Base-by-base conservation (phyloP, 2,329 filamentous ascomycete species). In the Pezicula rhizophila region DNA sequence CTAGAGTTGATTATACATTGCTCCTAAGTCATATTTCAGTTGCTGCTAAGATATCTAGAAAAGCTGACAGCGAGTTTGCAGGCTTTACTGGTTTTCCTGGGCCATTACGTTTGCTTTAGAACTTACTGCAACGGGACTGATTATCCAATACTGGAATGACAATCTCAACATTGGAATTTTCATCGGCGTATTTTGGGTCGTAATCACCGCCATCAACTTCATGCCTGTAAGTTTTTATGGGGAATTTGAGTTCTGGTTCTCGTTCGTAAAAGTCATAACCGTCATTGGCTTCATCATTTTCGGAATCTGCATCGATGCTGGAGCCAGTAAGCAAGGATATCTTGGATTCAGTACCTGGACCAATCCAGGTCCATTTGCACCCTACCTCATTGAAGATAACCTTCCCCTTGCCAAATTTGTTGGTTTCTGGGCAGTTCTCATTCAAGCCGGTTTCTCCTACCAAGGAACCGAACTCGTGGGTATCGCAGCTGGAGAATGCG, bases 41-140 rank as follows among this genome's bases (percentile, higher is more conserved):
- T 23, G 6, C 23, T 23, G 5, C 3, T 2, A 7, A 23, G 23
- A 23, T 23, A 23, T 23, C 23, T 23, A 23, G 6, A 23, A 2
- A 23, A 2, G 23, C 23, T 23, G 6, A 23, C 23, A 23, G 5
- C 23, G 6, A 7, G 6, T 23, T 23, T 23, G 3, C 6, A 91
- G 86, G 86, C 82, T 88, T 51, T 91, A 91, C 68, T 91, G 84
- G 83, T 89, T 89, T 62, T 83, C 78, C 34, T 91, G 84, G 84
- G 75, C 81, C 15, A 80, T 85, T 49, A 89, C 85, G 0, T 87
- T 80, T 57, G 84, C 85, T 0, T 76, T 89, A 8, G 86, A 91
- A 62, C 72, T 90, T 35, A 86, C 81, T 0, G 84, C 84, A 0
- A 81, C 84, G 1, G 85, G 84, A 5, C 70, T 89, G 42, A 85